Conservation (phyloP, 2,329 filamentous ascomycete species). For the Diaporthe eres region DNA sequence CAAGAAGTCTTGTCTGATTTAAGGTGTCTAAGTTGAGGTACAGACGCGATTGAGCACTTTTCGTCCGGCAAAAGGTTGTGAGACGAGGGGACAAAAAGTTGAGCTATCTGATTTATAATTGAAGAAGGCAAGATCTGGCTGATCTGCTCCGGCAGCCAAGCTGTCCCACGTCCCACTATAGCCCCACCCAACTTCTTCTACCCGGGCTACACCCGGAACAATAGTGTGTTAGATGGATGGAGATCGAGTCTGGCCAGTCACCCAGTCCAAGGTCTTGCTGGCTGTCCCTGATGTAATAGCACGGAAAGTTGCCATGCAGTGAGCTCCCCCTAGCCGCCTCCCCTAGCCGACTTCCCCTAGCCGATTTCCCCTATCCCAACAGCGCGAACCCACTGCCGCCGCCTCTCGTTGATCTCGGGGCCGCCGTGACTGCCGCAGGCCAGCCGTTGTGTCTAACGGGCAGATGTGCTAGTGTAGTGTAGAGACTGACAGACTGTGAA, state of each 20-base stretch:
- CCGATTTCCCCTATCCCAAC: background rate
- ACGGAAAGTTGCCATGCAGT: background rate
- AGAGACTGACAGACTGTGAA: background rate
- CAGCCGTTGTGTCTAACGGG: background rate
- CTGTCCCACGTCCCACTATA: conserved; percentile 7
- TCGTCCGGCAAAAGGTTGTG: background rate
- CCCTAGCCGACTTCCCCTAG: background rate
- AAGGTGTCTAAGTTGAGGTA: background rate
- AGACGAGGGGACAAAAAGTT: conserved; percentile 12
- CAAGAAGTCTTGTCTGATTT: background rate
- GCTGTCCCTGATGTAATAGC: conserved; percentile 1
- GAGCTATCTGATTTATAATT: conserved; percentile 29
- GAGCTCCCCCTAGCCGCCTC: background rate
- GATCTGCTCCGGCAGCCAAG: conserved; percentile 6
- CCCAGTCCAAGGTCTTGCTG: background rate
- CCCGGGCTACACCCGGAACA: background rate
- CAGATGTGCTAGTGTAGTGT: background rate
- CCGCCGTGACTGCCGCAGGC: background rate
- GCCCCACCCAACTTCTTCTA: background rate
- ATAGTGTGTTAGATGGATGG: background rate
- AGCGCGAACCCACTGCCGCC: background rate
- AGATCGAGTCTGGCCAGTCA: background rate
- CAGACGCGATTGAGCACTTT: background rate
- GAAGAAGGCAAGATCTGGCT: background rate
- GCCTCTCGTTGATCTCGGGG: background rate